Evolutionary conservation across 2,329 filamentous ascomycete species (phyloP).

Genomic region (Tolypocladium paradoxum): DNA sequence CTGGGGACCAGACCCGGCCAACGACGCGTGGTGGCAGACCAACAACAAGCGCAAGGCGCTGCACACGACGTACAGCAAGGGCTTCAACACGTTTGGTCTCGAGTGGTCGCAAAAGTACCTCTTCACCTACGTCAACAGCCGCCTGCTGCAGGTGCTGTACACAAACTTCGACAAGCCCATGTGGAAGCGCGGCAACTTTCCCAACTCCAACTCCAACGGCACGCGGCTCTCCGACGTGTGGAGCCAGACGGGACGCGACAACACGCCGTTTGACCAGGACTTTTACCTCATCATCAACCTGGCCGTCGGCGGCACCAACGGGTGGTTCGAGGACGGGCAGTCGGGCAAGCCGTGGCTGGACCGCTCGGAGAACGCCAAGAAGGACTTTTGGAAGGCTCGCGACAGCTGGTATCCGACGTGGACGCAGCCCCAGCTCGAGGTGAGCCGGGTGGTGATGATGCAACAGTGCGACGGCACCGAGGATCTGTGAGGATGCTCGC

Average conservation of each 20-base stretch:
- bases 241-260: constrained; percentile 46
- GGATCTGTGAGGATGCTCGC: constrained; percentile 25
- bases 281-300: constrained; percentile 72
- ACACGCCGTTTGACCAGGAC: constrained; percentile 63
- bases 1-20: constrained; percentile 63
- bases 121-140: constrained; percentile 76
- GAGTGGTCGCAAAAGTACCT: constrained; percentile 86
- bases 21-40: constrained; percentile 76
- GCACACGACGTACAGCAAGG: constrained; percentile 60
- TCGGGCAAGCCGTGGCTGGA: constrained; percentile 74
- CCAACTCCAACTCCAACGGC: constrained; percentile 51
- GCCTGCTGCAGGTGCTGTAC: constrained; percentile 71
- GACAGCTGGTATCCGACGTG: constrained; percentile 61
- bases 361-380: constrained; percentile 50
- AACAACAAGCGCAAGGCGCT: constrained; percentile 67
- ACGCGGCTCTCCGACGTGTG: constrained; percentile 54
- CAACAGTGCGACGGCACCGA: constrained; percentile 56
- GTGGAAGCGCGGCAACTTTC: constrained; percentile 60
- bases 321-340: constrained; percentile 69
- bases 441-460: constrained; percentile 61
- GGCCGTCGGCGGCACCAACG: constrained; percentile 67
- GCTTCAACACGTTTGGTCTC: constrained; percentile 67
- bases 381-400: constrained; percentile 66
- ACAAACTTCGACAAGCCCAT: constrained; percentile 59
- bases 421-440: constrained; percentile 55